Evolutionary conservation across 306 rosid genomes (phyloP).

Genomic region (Begonia peltatifolia): DNA sequence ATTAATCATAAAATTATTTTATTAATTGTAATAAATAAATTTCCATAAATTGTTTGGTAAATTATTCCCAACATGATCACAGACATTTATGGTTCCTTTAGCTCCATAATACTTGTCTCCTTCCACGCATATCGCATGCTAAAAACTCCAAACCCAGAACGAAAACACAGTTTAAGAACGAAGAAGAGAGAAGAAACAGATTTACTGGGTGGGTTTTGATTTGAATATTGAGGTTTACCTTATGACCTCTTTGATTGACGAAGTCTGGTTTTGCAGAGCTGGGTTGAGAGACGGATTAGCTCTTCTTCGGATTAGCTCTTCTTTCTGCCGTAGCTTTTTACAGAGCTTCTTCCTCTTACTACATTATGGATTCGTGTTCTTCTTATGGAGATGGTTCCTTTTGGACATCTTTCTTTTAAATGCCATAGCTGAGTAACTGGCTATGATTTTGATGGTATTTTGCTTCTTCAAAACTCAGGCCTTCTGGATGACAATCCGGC

Average conservation of each 20-base stretch:
- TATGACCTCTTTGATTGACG: too few relatives aligned
- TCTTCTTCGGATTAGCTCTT: too few relatives aligned
- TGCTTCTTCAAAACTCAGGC: conserved; percentile 45
- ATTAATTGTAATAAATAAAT: too few relatives aligned
- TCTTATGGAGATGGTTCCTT: conserved; percentile 63
- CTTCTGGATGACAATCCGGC: conserved; percentile 73
- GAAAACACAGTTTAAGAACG: too few relatives aligned
- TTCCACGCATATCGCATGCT: conserved; percentile 52
- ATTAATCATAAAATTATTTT: too few relatives aligned
- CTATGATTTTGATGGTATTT: conserved; percentile 27
- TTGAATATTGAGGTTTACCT: too few relatives aligned
- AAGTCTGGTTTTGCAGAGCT: too few relatives aligned
- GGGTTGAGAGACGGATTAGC: conserved; percentile 4
- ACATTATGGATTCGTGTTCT: conserved; percentile 69
- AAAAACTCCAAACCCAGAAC: conserved; percentile 7
- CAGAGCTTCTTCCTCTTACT: conserved; percentile 56
- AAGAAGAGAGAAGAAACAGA: too few relatives aligned
- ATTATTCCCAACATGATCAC: too few relatives aligned
- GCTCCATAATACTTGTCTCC: too few relatives aligned
- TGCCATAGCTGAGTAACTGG: conserved; percentile 67
- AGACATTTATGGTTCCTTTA: conserved; percentile 73
- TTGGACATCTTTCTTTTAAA: conserved; percentile 50
- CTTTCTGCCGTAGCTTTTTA: conserved; percentile 72
- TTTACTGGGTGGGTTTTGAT: too few relatives aligned
- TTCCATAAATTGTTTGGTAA: too few relatives aligned